Evolutionary conservation across 1,139 yeast genomes (phyloP).

Genomic region (Meyerozyma carpophila): DNA sequence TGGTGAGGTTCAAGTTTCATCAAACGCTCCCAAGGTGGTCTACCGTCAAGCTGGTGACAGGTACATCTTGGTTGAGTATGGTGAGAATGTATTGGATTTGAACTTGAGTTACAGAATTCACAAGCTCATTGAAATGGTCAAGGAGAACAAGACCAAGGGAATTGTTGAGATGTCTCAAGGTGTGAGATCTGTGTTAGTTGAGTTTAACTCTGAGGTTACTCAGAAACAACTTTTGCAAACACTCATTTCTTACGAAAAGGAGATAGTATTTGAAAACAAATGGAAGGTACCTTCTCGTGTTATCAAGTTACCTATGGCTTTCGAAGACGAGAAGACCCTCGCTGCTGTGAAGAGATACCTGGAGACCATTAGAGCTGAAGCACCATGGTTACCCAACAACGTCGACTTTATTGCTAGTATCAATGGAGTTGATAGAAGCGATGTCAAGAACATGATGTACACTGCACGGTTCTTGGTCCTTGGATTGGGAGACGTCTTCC

Average conservation of each 20-base stretch:
- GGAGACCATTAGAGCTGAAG: slow-evolving; percentile 87
- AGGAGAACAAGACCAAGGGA: slow-evolving; percentile 61
- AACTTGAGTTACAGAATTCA: slow-evolving; percentile 82
- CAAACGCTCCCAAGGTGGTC: slow-evolving; percentile 63
- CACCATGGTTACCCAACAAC: slow-evolving; percentile 97
- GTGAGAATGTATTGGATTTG: slow-evolving; percentile 81
- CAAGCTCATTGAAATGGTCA: slow-evolving; percentile 70
- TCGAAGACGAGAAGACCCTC: slow-evolving; percentile 84
- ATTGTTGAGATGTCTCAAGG: slow-evolving; percentile 96
- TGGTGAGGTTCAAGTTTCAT: slow-evolving; percentile 39
- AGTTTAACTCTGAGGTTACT: slow-evolving; percentile 60
- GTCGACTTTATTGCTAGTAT: slow-evolving; percentile 91
- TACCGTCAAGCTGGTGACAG: slow-evolving; percentile 98
- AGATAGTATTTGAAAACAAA: slow-evolving; percentile 63
- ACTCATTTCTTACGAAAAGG: slow-evolving; percentile 69
- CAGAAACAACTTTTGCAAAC: slow-evolving; percentile 61
- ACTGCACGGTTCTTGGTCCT: slow-evolving; percentile 85
- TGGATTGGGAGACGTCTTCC: slow-evolving; percentile 94
- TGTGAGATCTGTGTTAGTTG: slow-evolving; percentile 88
- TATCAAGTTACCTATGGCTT: slow-evolving; percentile 89
- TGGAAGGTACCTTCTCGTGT: slow-evolving; percentile 86
- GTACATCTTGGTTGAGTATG: slow-evolving; percentile 85
- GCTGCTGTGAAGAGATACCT: slow-evolving; percentile 86
- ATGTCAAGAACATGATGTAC: slow-evolving; percentile 78
- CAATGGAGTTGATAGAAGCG: slow-evolving; percentile 72